Evolutionary conservation across 306 rosid species (phyloP).

Genomic region (Cucurbita moschata): DNA sequence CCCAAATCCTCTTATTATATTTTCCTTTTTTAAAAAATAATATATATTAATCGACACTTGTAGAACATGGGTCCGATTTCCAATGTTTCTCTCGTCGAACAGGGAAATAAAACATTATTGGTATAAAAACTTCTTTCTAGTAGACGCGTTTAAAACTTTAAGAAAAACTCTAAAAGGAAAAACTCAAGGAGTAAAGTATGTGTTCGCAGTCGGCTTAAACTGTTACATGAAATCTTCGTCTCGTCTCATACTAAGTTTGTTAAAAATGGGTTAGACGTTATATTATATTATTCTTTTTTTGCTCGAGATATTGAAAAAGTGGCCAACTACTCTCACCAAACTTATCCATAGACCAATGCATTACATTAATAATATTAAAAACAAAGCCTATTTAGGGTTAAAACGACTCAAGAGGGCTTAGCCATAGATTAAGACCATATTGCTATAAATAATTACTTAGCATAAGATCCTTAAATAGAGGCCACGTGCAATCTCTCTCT

Average conservation of each 20-base stretch:
- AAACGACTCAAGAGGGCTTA: neutral
- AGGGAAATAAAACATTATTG: too few relatives aligned
- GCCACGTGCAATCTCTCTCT: neutral
- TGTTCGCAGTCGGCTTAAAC: too few relatives aligned
- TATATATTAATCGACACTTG: constrained; percentile 6
- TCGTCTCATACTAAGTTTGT: too few relatives aligned
- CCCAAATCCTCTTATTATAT: neutral
- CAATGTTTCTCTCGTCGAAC: neutral
- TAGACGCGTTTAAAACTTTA: too few relatives aligned
- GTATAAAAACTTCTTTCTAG: too few relatives aligned
- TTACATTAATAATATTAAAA: neutral
- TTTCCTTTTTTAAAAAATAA: neutral
- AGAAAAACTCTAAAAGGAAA: too few relatives aligned
- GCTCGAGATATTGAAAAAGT: constrained; percentile 23
- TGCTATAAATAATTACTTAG: neutral
- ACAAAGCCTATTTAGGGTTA: neutral
- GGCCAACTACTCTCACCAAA: constrained; percentile 1
- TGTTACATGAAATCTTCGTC: too few relatives aligned
- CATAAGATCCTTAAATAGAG: neutral
- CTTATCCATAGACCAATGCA: neutral
- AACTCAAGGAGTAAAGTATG: too few relatives aligned
- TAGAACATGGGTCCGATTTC: constrained; percentile 13
- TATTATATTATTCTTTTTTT: too few relatives aligned
- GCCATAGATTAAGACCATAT: neutral
- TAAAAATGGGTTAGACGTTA: too few relatives aligned